phyloP scores from a whole-genome alignment of 768 basidiomycete species.

The Cubamyces lactineus region DNA sequence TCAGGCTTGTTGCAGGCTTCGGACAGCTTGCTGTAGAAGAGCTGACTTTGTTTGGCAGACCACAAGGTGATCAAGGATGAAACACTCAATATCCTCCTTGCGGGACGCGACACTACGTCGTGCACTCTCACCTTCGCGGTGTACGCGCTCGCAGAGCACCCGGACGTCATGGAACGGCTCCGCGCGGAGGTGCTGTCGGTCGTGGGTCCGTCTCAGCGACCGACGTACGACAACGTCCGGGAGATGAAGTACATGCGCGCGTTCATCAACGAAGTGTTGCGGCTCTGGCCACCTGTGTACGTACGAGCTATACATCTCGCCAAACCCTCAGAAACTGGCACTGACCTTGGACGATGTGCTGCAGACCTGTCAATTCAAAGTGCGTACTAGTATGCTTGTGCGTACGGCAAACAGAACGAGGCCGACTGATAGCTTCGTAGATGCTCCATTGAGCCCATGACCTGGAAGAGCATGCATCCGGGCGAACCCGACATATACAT shows the following conservation, averaged over 20 bases:
- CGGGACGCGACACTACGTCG: slow-evolving; percentile 60
- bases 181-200: slow-evolving; percentile 52
- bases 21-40: neutral
- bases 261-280: slow-evolving; percentile 48
- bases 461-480: slow-evolving; percentile 14
- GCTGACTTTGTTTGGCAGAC: slow-evolving; percentile 33
- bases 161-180: slow-evolving; percentile 47
- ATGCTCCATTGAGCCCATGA: slow-evolving; percentile 19
- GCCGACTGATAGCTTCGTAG: neutral
- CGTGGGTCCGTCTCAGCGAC: slow-evolving; percentile 47
- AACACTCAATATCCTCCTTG: slow-evolving; percentile 57
- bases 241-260: slow-evolving; percentile 63
- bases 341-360: neutral
- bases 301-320: neutral
- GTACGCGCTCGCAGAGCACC: slow-evolving; percentile 59
- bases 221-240: slow-evolving; percentile 57
- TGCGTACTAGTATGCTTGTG: neutral
- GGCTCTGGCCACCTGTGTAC: slow-evolving; percentile 17
- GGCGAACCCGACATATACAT: slow-evolving; percentile 20
- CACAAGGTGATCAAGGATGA: slow-evolving; percentile 52
- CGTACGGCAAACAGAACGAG: no score
- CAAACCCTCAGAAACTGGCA: neutral
- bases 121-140: slow-evolving; percentile 53
- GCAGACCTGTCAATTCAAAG: slow-evolving; percentile 13
- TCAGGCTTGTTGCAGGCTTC: slow-evolving; percentile 24